Base-by-base conservation (phyloP, 192 early-diverging fungal species). In the Phlyctochytrium arcticum region DNA sequence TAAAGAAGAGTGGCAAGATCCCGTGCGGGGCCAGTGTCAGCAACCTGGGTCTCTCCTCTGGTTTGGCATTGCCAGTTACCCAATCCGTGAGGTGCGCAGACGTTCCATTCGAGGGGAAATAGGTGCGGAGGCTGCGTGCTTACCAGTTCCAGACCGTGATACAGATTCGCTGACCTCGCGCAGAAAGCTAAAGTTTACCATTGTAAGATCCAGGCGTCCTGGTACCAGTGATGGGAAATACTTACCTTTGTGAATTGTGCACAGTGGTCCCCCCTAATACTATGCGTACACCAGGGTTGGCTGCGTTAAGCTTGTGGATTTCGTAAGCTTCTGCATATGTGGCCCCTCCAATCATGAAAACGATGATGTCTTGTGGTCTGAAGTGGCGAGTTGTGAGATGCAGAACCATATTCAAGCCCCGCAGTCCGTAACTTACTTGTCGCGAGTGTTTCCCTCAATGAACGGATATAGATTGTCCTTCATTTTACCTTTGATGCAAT, bases 341-440 rank as follows among this genome's bases (percentile, higher is more conserved):
- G 1, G 84, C 82, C n/a, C 97, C 97, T 26, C 97, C 97, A 48
- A 96, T 80, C 54, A 99, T 89, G 77, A 99, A 98, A 17, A 98
- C 82, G 54, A 99, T 91, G 36, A 98, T 84, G 70, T 98, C 95
- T 60, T 97, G 94, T 39, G 93, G 94, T 65, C 90, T 85, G 21
- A 12, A 32, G 15, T 29, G 2, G 36, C 36, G 12, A 4, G 23
- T 36, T 33, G 29, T 34, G 5, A 23, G 47, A 35, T 19, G 10
- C 6, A 48, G 24, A 6, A n/a, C 31, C 9, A 27, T 36, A 6
- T 0, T 39, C 4, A 60, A 26, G 48, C 27, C 6, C 6, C 15
- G 60, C 10, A 60, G 2, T 17, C 17, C 1, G 60, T 30, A 34
- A 68, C 67, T 65, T 69, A 80, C 87, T 80, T 80, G 58, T 82